Percentiles rank a stretch among this genome's conserved stretches.
phyloP scores from a whole-genome alignment of 2,329 filamentous ascomycete species.

The Colletotrichum ledebouriae region DNA sequence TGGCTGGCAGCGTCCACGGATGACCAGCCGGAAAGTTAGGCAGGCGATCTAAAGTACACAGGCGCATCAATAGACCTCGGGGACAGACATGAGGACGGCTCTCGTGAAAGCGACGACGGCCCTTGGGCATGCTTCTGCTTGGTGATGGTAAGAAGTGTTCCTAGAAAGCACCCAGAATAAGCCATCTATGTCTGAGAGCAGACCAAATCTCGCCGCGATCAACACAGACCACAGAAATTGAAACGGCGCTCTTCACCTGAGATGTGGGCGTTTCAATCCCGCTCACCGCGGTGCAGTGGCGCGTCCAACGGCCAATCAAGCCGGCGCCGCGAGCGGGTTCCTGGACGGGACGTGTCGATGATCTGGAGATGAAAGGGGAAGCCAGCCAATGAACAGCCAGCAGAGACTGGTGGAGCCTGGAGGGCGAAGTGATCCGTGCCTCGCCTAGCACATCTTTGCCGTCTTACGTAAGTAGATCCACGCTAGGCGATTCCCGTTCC shows the following conservation, averaged over 20 bases:
- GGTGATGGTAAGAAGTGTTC: too few species aligned
- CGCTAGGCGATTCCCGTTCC: too few species aligned
- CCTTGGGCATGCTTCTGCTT: too few species aligned
- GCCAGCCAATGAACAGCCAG: constrained; percentile 1
- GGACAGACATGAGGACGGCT: background rate
- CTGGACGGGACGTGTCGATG: constrained; percentile 4
- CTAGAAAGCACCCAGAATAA: too few species aligned
- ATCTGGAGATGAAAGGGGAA: background rate
- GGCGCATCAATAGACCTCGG: constrained; percentile 34
- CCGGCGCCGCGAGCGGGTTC: constrained; percentile 25
- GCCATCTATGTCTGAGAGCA: background rate
- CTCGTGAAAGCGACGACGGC: too few species aligned
- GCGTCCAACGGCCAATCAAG: constrained; percentile 22
- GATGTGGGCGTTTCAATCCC: constrained; percentile 24
- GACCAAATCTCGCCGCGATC: too few species aligned
- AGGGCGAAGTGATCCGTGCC: background rate
- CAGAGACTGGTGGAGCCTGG: too few species aligned
- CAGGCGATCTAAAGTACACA: constrained; percentile 15
- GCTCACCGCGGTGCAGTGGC: constrained; percentile 5
- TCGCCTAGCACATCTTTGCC: constrained; percentile 9
- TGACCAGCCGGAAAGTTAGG: background rate
- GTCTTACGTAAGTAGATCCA: background rate
- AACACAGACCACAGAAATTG: background rate
- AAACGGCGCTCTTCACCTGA: background rate
- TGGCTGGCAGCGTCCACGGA: constrained; percentile 1